A percentile compares a stretch with the other conserved stretches of the same genome.
Evolutionary conservation across 768 basidiomycete species (phyloP).

Genomic region (Scleroderma bovista): DNA sequence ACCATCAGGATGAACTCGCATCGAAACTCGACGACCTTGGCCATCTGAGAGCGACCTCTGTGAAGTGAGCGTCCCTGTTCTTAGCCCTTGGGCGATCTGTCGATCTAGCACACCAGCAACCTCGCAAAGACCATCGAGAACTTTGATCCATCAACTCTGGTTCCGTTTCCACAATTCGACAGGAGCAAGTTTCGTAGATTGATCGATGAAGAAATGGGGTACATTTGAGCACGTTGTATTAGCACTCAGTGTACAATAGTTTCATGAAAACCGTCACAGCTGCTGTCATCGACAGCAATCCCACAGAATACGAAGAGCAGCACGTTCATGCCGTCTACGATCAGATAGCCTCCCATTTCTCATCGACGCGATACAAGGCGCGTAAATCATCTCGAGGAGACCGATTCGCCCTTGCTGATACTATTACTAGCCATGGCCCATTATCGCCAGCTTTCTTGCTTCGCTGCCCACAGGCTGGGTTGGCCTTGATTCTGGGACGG

Average conservation of each 20-base stretch:
- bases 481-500: conserved; percentile 92
- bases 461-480: conserved; percentile 71
- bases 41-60: conserved; percentile 51
- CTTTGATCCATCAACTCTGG: conserved; percentile 40
- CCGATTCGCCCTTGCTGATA: no score
- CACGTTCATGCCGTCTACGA: conserved; percentile 86
- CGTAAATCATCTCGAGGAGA: background rate
- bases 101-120: conserved; percentile 33
- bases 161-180: conserved; percentile 66
- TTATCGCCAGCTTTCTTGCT: conserved; percentile 70
- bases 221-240: conserved; percentile 28
- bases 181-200: conserved; percentile 58
- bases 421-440: conserved; percentile 85
- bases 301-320: conserved; percentile 56
- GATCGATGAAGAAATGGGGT: conserved; percentile 80
- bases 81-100: background rate
- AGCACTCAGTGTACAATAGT: conserved; percentile 1
- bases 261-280: conserved; percentile 32
- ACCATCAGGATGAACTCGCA: conserved; percentile 91
- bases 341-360: conserved; percentile 81
- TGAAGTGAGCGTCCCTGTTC: conserved; percentile 42
- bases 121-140: conserved; percentile 49
- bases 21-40: conserved; percentile 51
- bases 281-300: conserved; percentile 42
- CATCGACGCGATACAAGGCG: conserved; percentile 86